These are phyloP conservation scores for Metarhizium robertsii DNA, from an alignment of 2,329 filamentous ascomycete genomes.

Conservation along the genomic window DNA sequence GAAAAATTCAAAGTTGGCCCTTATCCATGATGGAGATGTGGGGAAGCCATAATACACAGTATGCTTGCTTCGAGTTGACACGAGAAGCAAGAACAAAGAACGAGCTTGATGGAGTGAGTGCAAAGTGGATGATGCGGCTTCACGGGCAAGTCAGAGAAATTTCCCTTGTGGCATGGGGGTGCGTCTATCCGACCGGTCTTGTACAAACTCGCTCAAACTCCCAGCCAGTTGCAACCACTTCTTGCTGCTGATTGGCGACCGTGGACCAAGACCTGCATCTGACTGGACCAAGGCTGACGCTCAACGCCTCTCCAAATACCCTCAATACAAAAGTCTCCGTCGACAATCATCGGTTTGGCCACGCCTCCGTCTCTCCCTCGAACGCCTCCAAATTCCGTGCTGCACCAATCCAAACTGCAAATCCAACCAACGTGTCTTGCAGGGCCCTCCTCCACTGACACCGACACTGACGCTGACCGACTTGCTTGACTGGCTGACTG, in stretches of 20 bases:
- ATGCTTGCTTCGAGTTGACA: not conserved
- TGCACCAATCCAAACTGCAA: not conserved
- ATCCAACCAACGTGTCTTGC: not conserved
- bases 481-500: no score
- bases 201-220: no score
- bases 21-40: not conserved
- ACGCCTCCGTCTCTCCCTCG: not conserved
- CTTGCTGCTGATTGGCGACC: slow-evolving; percentile 16
- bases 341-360: no score
- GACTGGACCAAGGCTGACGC: slow-evolving; percentile 13
- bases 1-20: not conserved
- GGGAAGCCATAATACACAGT: not conserved
- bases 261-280: slow-evolving; percentile 16
- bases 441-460: not conserved
- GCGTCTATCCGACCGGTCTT: not conserved
- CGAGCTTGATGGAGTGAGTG: not conserved
- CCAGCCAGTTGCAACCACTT: not conserved
- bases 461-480: no score
- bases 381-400: not conserved
- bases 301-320: not conserved
- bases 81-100: not conserved
- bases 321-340: no score
- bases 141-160: no score
- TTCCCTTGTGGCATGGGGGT: slow-evolving; percentile 1
- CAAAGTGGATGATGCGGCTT: no score